Percentiles rank a stretch among this genome's conserved stretches.
Conservation (phyloP, 208 protist species). For the Herpetomonas samuelpessoai region DNA sequence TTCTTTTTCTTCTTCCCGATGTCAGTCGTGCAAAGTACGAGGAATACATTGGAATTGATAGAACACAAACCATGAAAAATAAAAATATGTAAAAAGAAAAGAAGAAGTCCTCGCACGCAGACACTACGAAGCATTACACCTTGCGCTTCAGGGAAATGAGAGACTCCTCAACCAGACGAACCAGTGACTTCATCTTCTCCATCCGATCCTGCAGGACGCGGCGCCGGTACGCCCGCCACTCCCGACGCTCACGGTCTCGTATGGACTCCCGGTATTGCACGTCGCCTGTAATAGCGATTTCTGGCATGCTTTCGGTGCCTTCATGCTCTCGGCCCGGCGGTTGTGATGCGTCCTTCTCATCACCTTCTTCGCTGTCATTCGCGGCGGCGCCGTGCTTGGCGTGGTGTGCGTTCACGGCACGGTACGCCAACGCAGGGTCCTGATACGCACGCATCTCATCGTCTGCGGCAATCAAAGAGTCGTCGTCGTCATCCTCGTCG, state of each 20-base stretch:
- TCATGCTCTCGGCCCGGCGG: too few species aligned
- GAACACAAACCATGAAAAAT: constrained; percentile 9
- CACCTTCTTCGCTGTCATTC: too few species aligned
- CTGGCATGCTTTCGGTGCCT: too few species aligned
- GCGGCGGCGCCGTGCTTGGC: too few species aligned
- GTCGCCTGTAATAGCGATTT: not conserved
- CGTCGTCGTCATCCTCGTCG: constrained; percentile 5
- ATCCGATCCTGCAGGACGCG: not conserved
- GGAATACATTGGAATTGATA: not conserved
- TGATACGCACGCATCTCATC: not conserved
- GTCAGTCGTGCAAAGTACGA: not conserved
- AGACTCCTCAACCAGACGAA: not conserved
- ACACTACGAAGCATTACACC: not conserved
- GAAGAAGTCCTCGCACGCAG: not conserved
- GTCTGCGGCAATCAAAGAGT: not conserved
- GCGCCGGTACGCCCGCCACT: not conserved
- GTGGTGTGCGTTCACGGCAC: too few species aligned
- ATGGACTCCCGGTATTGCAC: not conserved
- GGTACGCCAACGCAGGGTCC: too few species aligned
- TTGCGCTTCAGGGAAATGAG: not conserved
- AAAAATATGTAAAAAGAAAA: constrained; percentile 7
- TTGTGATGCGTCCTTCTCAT: too few species aligned
- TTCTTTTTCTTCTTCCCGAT: not conserved
- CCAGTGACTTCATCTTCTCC: not conserved
- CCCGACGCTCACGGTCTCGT: not conserved